Percentiles rank a stretch among this genome's conserved stretches.
Evolutionary conservation across 2,329 filamentous ascomycete species (phyloP).

Genomic region (Lasiodiplodia citricola): DNA sequence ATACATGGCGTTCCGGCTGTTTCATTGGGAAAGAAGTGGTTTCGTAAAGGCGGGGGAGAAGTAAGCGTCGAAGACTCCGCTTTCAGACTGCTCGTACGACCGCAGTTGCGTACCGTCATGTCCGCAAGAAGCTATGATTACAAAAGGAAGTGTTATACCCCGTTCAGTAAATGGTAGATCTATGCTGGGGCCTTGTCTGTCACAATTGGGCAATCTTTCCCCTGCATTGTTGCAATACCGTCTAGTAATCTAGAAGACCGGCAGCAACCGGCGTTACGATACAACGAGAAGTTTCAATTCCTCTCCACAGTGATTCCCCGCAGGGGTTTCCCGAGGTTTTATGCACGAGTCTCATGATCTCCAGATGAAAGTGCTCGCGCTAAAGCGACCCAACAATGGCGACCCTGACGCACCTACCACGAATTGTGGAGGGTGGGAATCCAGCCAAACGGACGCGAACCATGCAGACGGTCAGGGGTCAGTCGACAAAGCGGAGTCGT

Average conservation of each 20-base stretch:
- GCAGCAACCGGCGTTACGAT: background rate
- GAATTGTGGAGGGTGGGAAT: slow-evolving; percentile 17
- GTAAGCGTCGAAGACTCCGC: slow-evolving; percentile 6
- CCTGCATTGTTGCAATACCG: background rate
- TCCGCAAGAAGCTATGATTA: slow-evolving; percentile 1
- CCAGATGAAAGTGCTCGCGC: background rate
- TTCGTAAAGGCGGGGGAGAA: background rate
- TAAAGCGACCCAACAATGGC: background rate
- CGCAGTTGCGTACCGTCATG: background rate
- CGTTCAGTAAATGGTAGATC: background rate
- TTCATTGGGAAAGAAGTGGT: background rate
- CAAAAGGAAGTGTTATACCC: slow-evolving; percentile 17
- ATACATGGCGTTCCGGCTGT: slow-evolving; percentile 8
- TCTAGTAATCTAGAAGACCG: background rate
- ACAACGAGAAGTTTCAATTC: background rate
- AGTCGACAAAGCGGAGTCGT: slow-evolving; percentile 5
- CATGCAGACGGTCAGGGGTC: slow-evolving; percentile 11
- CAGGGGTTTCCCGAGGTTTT: slow-evolving; percentile 4
- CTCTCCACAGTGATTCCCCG: background rate
- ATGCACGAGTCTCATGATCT: slow-evolving; percentile 22
- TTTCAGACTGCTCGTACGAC: slow-evolving; percentile 4
- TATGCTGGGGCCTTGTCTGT: background rate
- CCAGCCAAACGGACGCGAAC: slow-evolving; percentile 14
- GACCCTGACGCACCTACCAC: slow-evolving; percentile 2
- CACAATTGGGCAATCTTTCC: background rate